phyloP scores from a whole-genome alignment of 2,329 filamentous ascomycete genomes.

The Fusarium udum region DNA sequence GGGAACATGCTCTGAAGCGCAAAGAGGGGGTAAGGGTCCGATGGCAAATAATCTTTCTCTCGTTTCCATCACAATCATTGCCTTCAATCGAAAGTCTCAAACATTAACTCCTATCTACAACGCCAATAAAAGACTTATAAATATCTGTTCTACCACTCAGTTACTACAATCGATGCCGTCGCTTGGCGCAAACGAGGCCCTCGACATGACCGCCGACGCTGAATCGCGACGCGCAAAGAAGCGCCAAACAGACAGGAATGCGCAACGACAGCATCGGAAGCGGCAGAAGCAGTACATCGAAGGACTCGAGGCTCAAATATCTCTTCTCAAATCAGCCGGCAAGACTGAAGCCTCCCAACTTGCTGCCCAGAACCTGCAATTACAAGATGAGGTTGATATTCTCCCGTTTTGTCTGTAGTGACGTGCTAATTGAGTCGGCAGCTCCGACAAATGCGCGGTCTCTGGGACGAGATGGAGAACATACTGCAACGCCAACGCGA shows the following conservation, averaged over 20 bases:
- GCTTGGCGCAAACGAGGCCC: background rate
- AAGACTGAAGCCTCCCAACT: background rate
- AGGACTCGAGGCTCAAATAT: conserved; percentile 4
- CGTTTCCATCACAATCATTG: background rate
- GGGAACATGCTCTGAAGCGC: background rate
- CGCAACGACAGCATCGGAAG: conserved; percentile 12
- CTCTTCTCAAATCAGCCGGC: background rate
- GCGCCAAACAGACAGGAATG: conserved; percentile 7
- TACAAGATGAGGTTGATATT: conserved; percentile 5
- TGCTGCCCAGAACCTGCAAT: background rate
- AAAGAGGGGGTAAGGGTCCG: background rate
- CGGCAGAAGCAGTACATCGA: conserved; percentile 16
- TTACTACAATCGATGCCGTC: background rate
- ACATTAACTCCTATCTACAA: accelerated
- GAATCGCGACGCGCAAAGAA: conserved; percentile 5
- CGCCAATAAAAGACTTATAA: accelerated
- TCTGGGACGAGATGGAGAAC: conserved; percentile 11
- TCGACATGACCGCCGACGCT: background rate
- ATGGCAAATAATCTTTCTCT: background rate
- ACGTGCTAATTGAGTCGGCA: background rate
- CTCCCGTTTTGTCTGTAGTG: too few species aligned
- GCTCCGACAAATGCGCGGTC: background rate
- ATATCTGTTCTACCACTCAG: accelerated
- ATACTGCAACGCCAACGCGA: conserved; percentile 5
- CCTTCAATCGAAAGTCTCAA: background rate